Evolutionary conservation across 495 filamentous ascomycete species (phyloP).

Genomic region (Neurospora sp.): DNA sequence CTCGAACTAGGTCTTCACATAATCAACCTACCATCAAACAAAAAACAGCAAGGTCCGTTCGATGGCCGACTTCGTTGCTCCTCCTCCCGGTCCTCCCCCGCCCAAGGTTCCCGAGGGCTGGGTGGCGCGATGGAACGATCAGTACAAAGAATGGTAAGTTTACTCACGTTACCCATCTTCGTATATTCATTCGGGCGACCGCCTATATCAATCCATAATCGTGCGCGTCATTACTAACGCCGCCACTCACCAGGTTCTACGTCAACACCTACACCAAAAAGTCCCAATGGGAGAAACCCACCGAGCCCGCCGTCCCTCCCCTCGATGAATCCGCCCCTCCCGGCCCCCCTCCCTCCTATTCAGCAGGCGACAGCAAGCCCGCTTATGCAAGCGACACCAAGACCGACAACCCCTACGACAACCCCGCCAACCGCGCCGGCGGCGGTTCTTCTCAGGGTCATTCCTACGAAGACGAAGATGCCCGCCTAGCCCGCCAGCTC

Average conservation of each 20-base stretch:
- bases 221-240: neutral
- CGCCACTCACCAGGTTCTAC: slow-evolving; percentile 55
- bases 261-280: slow-evolving; percentile 76
- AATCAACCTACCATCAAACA: neutral
- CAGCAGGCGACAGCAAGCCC: slow-evolving; percentile 26
- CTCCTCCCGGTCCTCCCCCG: slow-evolving; percentile 73
- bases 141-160: slow-evolving; percentile 67
- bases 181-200: neutral
- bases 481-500: slow-evolving; percentile 59
- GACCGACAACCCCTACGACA: slow-evolving; percentile 51
- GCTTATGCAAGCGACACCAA: slow-evolving; percentile 44
- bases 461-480: slow-evolving; percentile 51
- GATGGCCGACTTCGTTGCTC: slow-evolving; percentile 50
- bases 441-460: neutral
- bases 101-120: slow-evolving; percentile 83
- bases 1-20: neutral
- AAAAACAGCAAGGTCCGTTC: neutral
- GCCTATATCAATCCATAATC: neutral
- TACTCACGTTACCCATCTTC: neutral
- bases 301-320: slow-evolving; percentile 43
- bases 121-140: slow-evolving; percentile 66
- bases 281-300: slow-evolving; percentile 80
- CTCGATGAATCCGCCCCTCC: slow-evolving; percentile 30
- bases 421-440: slow-evolving; percentile 9
- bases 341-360: slow-evolving; percentile 58